These are phyloP conservation scores for Penicillium egyptiacum DNA, from an alignment of 495 filamentous ascomycete species.

Conservation along the genomic window DNA sequence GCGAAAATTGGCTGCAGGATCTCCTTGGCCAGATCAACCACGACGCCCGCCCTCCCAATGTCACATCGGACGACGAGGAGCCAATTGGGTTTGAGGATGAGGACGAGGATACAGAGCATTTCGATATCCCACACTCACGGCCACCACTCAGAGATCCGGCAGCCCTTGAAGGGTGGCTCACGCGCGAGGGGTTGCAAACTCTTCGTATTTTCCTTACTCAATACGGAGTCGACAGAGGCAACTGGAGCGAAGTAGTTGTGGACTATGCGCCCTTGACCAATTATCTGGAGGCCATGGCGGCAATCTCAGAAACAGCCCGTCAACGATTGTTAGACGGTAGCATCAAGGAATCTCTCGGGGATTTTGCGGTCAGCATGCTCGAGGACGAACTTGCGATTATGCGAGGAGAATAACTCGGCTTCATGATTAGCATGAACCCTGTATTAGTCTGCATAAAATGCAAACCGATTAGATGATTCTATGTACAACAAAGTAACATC, in stretches of 20 bases:
- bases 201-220: conserved; percentile 42
- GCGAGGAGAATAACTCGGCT: conserved; percentile 14
- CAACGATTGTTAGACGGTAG: conserved; percentile 34
- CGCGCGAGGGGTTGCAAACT: conserved; percentile 35
- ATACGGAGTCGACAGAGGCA: conserved; percentile 47
- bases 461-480: not conserved
- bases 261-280: conserved; percentile 40
- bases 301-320: conserved; percentile 30
- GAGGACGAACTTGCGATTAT: conserved; percentile 42
- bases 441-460: not conserved
- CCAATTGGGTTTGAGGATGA: conserved; percentile 8
- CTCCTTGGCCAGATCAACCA: conserved; percentile 42
- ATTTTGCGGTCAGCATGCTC: conserved; percentile 43
- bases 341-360: conserved; percentile 39
- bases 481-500: not conserved
- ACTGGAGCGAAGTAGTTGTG: conserved; percentile 40
- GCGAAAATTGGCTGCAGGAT: conserved; percentile 46
- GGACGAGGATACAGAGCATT: conserved; percentile 11
- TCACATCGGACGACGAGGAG: not conserved
- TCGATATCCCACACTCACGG: conserved; percentile 14
- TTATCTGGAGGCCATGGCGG: conserved; percentile 39
- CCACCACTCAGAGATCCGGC: conserved; percentile 34
- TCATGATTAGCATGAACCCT: not conserved
- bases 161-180: conserved; percentile 40
- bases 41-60: conserved; percentile 6